Base-by-base conservation (phyloP, 768 basidiomycete genomes). In the Xanthoconium stramineum region DNA sequence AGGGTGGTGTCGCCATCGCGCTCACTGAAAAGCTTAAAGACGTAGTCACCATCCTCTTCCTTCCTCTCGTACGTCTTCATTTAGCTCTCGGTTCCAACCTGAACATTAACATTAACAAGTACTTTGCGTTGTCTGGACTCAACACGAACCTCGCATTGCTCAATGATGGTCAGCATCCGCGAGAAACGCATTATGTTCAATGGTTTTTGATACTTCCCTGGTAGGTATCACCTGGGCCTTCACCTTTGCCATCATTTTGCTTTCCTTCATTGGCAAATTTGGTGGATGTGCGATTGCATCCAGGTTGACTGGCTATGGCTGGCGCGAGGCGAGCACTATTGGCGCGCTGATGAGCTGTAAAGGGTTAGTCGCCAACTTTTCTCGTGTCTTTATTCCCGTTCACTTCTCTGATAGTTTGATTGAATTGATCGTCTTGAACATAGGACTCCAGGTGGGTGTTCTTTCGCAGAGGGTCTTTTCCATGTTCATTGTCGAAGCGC, bases 11-110 rank as follows among this genome's bases (percentile, higher is more conserved):
- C 36, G 84, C 88, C 0, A 91, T 94, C 50, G 78, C 85, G 0
- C 75, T 98, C n/a, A 94, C 91, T 0, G 92, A 96, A 64, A 98
- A 96, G 66, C 75, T 98, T 17, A 96, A 99, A 73, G 96, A 98
- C 72, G 85, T 96, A 81, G 90, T 95, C 3, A 74, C 90, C 0
- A 87, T 95, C 57, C 85, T 95, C 44, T 95, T 97, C 73, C 74
- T 97, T 13, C 94, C 94, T 4, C 75, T 96, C 49, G 90, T 91
- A 65, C 58, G 50, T 55, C 32, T n/a, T 20, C 28, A 11, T 38
- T 28, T 20, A 6, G 17, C 47, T 44, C 29, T 39, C 53, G n/a
- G 30, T 19, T 17, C 6, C 38, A 6, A 36, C 49, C 42, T 42
- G 35, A 64, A 29, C 47, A 2, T 19, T 17, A n/a, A 32, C 32